Evolutionary conservation across 331 rosid species (phyloP).

Genomic region (Acacia pycnantha): DNA sequence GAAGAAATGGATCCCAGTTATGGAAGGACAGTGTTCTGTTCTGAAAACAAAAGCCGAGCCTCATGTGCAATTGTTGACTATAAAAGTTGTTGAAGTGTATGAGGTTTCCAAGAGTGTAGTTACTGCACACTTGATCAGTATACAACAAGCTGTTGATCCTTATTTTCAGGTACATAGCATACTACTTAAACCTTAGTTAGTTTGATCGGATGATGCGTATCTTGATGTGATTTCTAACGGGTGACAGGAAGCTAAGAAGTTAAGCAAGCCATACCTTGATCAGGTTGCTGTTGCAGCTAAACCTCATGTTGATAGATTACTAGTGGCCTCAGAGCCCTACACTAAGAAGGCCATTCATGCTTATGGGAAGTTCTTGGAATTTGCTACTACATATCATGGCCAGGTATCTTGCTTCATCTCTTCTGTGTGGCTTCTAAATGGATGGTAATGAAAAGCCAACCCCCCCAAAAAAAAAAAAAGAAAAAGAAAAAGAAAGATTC

Average conservation of each 20-base stretch:
- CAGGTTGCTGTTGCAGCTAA: constrained; percentile 65
- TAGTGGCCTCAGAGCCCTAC: constrained; percentile 69
- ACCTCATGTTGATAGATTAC: constrained; percentile 77
- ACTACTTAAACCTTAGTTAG: not conserved
- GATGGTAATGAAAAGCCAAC: not conserved
- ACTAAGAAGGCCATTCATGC: constrained; percentile 53
- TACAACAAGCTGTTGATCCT: constrained; percentile 59
- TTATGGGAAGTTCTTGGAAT: constrained; percentile 68
- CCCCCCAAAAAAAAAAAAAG: not conserved
- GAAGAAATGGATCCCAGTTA: constrained; percentile 80
- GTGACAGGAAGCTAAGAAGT: constrained; percentile 71
- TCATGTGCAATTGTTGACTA: constrained; percentile 46
- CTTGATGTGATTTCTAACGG: constrained; percentile 25
- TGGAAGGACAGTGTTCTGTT: constrained; percentile 52
- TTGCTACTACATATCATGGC: constrained; percentile 70
- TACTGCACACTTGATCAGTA: constrained; percentile 60
- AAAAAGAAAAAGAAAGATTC: not conserved
- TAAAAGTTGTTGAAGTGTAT: constrained; percentile 56
- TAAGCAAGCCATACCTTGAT: constrained; percentile 85
- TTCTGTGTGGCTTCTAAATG: not conserved
- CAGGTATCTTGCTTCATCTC: constrained; percentile 51
- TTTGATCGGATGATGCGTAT: constrained; percentile 26
- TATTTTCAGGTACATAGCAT: constrained; percentile 66
- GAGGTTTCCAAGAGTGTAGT: constrained; percentile 60
- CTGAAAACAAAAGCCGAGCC: constrained; percentile 62